A percentile compares a stretch with the other conserved stretches of the same genome.
Conservation (phyloP, 2,329 filamentous ascomycete species). For the Clarireedia paspali region DNA sequence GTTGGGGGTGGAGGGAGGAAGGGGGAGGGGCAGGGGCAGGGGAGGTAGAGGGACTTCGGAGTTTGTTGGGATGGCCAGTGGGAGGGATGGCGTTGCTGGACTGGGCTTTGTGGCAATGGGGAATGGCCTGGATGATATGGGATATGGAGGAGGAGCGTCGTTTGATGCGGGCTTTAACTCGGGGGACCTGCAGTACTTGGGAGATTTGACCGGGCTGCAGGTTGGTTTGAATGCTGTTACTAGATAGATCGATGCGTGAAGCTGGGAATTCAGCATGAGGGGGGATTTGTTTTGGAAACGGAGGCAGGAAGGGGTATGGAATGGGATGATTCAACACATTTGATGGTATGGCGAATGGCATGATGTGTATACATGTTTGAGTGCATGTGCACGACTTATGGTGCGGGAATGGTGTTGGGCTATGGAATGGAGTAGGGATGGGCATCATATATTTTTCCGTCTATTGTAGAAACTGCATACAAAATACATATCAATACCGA, state of each 20-base stretch:
- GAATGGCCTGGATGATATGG: neutral
- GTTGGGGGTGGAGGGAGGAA: neutral
- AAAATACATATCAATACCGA: too few species aligned
- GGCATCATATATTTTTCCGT: too few species aligned
- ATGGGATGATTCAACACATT: too few species aligned
- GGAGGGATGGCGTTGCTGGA: neutral
- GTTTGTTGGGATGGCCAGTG: neutral
- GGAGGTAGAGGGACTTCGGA: neutral
- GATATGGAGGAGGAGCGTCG: neutral
- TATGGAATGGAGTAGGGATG: too few species aligned
- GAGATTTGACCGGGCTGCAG: neutral
- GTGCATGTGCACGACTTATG: too few species aligned
- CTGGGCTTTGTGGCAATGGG: neutral
- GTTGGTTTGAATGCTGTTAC: neutral
- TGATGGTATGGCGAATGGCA: too few species aligned
- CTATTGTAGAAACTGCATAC: too few species aligned
- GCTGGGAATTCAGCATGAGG: neutral
- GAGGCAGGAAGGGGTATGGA: too few species aligned
- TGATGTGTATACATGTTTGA: too few species aligned
- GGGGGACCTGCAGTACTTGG: slow-evolving; percentile 1
- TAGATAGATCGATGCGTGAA: neutral
- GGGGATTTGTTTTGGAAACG: neutral
- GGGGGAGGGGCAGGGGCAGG: neutral
- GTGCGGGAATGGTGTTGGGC: too few species aligned
- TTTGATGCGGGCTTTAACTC: neutral